Conservation (phyloP, 2,329 filamentous ascomycete genomes). For the Talaromyces islandicus region DNA sequence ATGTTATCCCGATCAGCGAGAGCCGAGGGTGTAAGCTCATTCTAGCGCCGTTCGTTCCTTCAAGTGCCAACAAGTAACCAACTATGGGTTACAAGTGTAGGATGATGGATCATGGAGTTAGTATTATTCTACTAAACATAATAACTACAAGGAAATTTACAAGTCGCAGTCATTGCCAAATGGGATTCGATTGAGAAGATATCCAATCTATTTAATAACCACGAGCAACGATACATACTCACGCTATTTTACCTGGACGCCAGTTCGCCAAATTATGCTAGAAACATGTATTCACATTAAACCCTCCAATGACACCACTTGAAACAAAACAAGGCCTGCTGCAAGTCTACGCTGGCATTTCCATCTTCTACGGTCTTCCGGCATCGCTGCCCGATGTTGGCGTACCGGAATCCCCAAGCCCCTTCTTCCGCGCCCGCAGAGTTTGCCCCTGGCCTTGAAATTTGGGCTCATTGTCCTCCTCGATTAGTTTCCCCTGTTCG, state of each 20-base stretch:
- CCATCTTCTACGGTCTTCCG: constrained; percentile 6
- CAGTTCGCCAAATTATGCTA: constrained; percentile 7
- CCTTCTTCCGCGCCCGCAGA: constrained; percentile 68
- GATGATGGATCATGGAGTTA: too few relatives aligned
- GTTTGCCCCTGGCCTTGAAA: constrained; percentile 85
- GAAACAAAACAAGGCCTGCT: neutral
- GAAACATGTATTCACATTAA: neutral
- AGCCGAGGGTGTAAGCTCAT: neutral
- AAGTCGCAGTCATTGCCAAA: neutral
- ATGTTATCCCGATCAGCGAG: neutral
- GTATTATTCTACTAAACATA: too few relatives aligned
- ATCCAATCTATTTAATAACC: neutral
- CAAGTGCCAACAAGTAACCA: too few relatives aligned
- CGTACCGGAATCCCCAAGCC: constrained; percentile 27
- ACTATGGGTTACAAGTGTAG: too few relatives aligned
- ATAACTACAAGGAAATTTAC: neutral
- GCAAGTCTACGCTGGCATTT: neutral
- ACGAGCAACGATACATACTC: neutral
- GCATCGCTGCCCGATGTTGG: constrained; percentile 19
- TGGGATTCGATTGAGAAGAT: neutral
- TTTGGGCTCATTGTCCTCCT: constrained; percentile 53
- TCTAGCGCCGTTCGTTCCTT: too few relatives aligned
- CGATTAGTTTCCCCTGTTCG: constrained; percentile 55
- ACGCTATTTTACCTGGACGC: constrained; percentile 4
- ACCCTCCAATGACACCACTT: neutral